Conservation (phyloP, 2,329 filamentous ascomycete species). For the Ilyonectria robusta region DNA sequence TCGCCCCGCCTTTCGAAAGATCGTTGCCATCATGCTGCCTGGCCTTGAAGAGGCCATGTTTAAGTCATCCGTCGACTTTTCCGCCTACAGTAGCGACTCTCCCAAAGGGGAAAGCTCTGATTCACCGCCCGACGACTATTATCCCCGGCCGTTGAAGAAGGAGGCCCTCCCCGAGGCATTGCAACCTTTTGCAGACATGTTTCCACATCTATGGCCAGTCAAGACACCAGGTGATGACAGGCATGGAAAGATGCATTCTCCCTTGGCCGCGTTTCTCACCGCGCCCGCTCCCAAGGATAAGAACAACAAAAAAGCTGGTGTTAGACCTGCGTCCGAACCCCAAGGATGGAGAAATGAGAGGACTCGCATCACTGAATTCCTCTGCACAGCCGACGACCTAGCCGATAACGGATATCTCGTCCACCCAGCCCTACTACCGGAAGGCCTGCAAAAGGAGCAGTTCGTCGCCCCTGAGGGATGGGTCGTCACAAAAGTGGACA, state of each 20-base stretch:
- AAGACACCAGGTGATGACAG: constrained; percentile 89
- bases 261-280: constrained; percentile 86
- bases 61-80: constrained; percentile 69
- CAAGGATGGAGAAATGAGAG: constrained; percentile 80
- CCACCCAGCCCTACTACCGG: constrained; percentile 82
- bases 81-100: constrained; percentile 59
- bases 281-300: constrained; percentile 80
- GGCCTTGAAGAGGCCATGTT: constrained; percentile 95
- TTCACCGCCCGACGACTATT: constrained; percentile 70
- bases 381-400: constrained; percentile 81
- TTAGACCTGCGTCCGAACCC: constrained; percentile 73
- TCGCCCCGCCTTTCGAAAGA: constrained; percentile 78
- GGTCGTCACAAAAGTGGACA: constrained; percentile 82
- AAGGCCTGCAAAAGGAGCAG: constrained; percentile 67
- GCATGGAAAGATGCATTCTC: constrained; percentile 86
- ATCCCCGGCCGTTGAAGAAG: constrained; percentile 67
- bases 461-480: constrained; percentile 78
- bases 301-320: constrained; percentile 69
- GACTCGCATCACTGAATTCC: constrained; percentile 85
- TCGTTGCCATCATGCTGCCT: constrained; percentile 92
- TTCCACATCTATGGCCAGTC: constrained; percentile 90
- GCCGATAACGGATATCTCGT: constrained; percentile 86
- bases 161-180: constrained; percentile 68
- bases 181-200: constrained; percentile 83
- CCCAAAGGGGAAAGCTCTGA: constrained; percentile 50